phyloP scores from a whole-genome alignment of 2,329 filamentous ascomycete species.

The Annulohypoxylon truncatum region DNA sequence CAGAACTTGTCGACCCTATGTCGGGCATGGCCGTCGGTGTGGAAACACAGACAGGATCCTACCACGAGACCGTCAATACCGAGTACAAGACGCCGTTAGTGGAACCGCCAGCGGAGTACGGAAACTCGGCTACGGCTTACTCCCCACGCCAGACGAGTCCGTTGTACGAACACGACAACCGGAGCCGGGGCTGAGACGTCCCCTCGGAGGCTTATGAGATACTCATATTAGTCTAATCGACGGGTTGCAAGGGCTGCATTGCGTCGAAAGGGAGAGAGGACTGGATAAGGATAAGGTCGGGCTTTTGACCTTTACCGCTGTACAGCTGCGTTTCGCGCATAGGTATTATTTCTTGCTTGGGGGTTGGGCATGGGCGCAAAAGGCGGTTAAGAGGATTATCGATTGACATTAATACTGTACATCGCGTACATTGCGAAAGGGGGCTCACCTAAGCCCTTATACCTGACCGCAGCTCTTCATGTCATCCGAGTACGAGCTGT shows the following conservation, averaged over 20 bases:
- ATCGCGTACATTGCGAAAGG: background rate
- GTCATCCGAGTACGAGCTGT: background rate
- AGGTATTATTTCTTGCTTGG: background rate
- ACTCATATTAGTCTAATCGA: background rate
- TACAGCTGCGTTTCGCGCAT: slow-evolving; percentile 7
- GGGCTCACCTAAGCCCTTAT: slow-evolving; percentile 10
- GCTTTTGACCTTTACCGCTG: background rate
- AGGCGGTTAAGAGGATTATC: slow-evolving; percentile 18
- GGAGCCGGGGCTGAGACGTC: background rate
- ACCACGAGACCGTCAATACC: slow-evolving; percentile 27
- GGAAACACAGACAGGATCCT: slow-evolving; percentile 16
- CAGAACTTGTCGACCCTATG: slow-evolving; percentile 24
- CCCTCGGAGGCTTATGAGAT: background rate
- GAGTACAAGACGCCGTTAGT: slow-evolving; percentile 39
- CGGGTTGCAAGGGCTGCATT: slow-evolving; percentile 3
- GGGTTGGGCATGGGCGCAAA: background rate
- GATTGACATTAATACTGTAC: slow-evolving; percentile 14
- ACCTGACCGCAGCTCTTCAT: background rate
- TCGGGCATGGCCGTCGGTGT: slow-evolving; percentile 12
- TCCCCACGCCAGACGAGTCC: background rate
- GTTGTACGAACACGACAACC: slow-evolving; percentile 36
- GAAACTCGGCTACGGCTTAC: background rate
- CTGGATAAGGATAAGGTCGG: slow-evolving; percentile 5
- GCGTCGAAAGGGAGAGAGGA: background rate
- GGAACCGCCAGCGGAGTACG: slow-evolving; percentile 9